Evolutionary conservation across 331 rosid species (phyloP).

Genomic region (Malus hybrid): DNA sequence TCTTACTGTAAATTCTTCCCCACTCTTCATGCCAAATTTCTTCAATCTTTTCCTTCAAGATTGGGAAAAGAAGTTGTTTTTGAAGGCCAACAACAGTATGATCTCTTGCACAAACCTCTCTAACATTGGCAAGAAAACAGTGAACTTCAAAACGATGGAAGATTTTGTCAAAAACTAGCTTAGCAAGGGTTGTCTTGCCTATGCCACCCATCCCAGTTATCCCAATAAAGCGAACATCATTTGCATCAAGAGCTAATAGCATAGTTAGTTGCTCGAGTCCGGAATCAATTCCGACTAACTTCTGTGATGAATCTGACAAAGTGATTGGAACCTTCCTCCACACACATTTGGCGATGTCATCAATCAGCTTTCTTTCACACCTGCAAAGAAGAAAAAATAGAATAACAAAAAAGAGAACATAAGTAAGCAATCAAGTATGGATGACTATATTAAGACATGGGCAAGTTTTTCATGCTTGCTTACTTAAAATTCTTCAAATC

Average conservation of each 20-base stretch:
- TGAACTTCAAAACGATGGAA: not conserved
- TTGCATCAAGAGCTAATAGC: not conserved
- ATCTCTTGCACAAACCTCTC: not conserved
- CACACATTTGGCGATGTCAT: not conserved
- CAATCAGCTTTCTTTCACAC: not conserved
- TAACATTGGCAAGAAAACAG: conserved; percentile 5
- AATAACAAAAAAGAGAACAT: not conserved
- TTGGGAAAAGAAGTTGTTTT: not conserved
- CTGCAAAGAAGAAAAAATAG: conserved; percentile 1
- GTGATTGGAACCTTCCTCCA: not conserved
- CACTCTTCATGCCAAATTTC: not conserved
- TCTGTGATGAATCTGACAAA: not conserved
- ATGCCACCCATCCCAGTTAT: no score
- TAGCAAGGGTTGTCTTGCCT: no score
- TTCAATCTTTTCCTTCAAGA: not conserved
- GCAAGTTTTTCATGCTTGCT: not conserved
- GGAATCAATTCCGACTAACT: conserved; percentile 12
- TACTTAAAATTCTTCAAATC: not conserved
- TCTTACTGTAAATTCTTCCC: not conserved
- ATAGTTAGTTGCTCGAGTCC: not conserved
- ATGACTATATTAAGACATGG: not conserved
- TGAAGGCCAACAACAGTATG: not conserved
- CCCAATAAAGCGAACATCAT: no score
- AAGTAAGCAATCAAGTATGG: not conserved
- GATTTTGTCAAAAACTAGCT: no score